phyloP scores from a whole-genome alignment of 2,329 filamentous ascomycete species.

The Monosporascus cannonballus region DNA sequence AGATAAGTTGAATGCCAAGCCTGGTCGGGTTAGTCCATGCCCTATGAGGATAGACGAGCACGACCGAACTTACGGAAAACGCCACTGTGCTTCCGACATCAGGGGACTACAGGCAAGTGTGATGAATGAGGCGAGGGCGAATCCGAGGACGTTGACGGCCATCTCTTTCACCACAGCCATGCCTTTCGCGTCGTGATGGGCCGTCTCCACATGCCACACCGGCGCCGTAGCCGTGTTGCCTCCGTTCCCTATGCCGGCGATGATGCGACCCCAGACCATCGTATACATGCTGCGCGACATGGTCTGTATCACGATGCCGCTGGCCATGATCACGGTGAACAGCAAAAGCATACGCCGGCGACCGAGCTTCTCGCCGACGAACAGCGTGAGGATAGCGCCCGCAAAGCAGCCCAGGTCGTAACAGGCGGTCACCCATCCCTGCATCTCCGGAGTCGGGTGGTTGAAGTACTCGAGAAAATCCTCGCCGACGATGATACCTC shows the following conservation, averaged over 20 bases:
- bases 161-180: constrained; percentile 3
- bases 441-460: not conserved
- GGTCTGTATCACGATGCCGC: constrained; percentile 39
- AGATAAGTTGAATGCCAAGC: not conserved
- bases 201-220: constrained; percentile 3
- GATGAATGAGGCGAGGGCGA: constrained; percentile 1
- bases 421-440: constrained; percentile 6
- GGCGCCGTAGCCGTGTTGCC: constrained; percentile 29
- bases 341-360: constrained; percentile 32
- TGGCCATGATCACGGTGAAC: constrained; percentile 34
- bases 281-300: constrained; percentile 36
- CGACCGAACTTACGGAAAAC: not conserved
- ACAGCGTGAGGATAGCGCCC: constrained; percentile 29
- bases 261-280: constrained; percentile 38
- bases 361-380: constrained; percentile 36
- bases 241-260: constrained; percentile 42
- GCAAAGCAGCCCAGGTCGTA: constrained; percentile 34
- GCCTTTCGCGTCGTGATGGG: constrained; percentile 1
- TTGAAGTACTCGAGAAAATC: not conserved
- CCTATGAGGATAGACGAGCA: not conserved
- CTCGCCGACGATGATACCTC: not conserved
- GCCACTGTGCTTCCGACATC: constrained; percentile 1
- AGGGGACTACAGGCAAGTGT: constrained; percentile 2
- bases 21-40: not conserved
- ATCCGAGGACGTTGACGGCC: constrained; percentile 3